Evolutionary conservation across 768 basidiomycete genomes (phyloP).

Genomic region (Phanerodontia chrysosporium): DNA sequence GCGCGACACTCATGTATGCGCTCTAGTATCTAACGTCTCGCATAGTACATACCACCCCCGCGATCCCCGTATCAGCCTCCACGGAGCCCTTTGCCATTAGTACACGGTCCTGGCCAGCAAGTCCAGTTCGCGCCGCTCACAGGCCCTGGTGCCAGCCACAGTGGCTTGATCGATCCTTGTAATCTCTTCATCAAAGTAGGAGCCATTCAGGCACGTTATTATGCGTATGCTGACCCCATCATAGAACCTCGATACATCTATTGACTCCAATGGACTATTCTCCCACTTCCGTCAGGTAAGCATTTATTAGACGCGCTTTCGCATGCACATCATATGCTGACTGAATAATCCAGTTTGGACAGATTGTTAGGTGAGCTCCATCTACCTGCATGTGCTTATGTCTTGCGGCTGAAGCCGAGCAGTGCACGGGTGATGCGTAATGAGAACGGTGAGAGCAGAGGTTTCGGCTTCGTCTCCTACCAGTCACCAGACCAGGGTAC

Average conservation of each 20-base stretch:
- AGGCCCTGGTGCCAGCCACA: conserved; percentile 82
- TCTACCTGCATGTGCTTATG: background rate
- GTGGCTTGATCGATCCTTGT: conserved; percentile 86
- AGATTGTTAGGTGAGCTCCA: conserved; percentile 73
- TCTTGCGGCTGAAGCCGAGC: background rate
- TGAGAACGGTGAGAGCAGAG: conserved; percentile 73
- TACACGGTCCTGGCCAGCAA: conserved; percentile 88
- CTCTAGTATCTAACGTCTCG: background rate
- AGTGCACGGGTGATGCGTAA: conserved; percentile 93
- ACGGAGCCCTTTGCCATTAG: conserved; percentile 49
- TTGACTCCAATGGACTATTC: conserved; percentile 83
- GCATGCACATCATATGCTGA: conserved; percentile 1
- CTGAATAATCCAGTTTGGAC: conserved; percentile 58
- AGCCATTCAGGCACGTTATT: conserved; percentile 6
- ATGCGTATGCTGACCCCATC: conserved; percentile 12
- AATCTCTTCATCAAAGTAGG: conserved; percentile 84
- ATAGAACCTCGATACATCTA: conserved; percentile 80
- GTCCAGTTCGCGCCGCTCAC: conserved; percentile 73
- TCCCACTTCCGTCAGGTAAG: conserved; percentile 76
- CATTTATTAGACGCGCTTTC: background rate
- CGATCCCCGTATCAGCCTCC: conserved; percentile 35
- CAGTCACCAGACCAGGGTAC: conserved; percentile 80
- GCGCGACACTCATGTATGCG: background rate
- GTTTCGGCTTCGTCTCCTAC: conserved; percentile 90
- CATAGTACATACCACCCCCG: conserved; percentile 69